Evolutionary conservation across 2,329 filamentous ascomycete genomes (phyloP).

Genomic region (Fusarium veterinarium): DNA sequence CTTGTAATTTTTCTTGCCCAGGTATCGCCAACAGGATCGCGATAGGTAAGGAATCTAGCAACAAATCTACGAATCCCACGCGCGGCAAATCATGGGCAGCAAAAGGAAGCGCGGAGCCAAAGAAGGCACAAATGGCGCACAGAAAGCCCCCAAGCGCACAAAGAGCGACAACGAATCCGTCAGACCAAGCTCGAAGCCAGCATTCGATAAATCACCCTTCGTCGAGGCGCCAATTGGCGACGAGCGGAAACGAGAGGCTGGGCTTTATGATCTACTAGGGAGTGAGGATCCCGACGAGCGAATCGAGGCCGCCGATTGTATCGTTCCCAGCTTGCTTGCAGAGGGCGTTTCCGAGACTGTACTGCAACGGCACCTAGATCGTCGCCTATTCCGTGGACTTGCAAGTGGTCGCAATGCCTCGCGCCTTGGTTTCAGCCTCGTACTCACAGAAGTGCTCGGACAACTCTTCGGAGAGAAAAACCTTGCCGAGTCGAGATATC

Average conservation of each 20-base stretch:
- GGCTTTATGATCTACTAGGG: slow-evolving; percentile 70
- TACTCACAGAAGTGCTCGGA: slow-evolving; percentile 82
- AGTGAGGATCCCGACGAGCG: slow-evolving; percentile 68
- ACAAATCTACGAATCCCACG: no score
- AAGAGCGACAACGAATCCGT: slow-evolving; percentile 44
- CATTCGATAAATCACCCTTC: slow-evolving; percentile 57
- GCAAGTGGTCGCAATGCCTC: slow-evolving; percentile 92
- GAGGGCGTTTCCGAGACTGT: slow-evolving; percentile 63
- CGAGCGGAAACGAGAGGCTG: slow-evolving; percentile 68
- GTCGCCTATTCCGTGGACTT: slow-evolving; percentile 84
- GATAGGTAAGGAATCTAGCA: neutral
- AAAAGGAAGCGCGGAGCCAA: slow-evolving; percentile 53
- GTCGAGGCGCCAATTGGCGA: slow-evolving; percentile 62
- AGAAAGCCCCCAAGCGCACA: slow-evolving; percentile 45
- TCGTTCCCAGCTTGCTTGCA: slow-evolving; percentile 66
- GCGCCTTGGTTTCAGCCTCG: slow-evolving; percentile 88
- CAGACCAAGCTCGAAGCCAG: slow-evolving; percentile 18
- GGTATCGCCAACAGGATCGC: slow-evolving; percentile 13
- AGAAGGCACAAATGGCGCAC: slow-evolving; percentile 42
- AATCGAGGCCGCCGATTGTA: slow-evolving; percentile 67
- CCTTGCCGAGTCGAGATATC: slow-evolving; percentile 60
- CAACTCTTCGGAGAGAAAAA: slow-evolving; percentile 71
- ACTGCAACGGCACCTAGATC: slow-evolving; percentile 69
- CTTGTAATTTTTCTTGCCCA: slow-evolving; percentile 19
- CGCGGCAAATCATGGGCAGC: slow-evolving; percentile 43